These are phyloP conservation scores for Mycena citricolor DNA, from an alignment of 1,284 basidiomycete species.

Conservation along the genomic window DNA sequence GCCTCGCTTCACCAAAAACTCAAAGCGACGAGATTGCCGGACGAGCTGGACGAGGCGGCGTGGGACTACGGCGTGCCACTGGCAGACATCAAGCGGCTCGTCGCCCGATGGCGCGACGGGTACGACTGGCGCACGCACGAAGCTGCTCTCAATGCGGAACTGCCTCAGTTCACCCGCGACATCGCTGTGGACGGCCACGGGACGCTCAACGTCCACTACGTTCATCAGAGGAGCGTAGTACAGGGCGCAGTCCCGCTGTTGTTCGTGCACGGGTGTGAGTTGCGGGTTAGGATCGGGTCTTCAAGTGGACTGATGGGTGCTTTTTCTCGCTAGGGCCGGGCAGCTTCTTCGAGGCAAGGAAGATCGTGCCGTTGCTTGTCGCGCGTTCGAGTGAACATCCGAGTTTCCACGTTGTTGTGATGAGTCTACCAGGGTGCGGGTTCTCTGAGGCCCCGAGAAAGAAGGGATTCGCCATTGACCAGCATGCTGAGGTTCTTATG, in stretches of 20 bases:
- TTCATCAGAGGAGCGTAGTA: constrained; percentile 45
- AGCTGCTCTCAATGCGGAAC: constrained; percentile 40
- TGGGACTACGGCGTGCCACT: constrained; percentile 51
- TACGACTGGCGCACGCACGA: constrained; percentile 52
- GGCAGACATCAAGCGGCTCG: constrained; percentile 42
- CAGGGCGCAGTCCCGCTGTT: constrained; percentile 47
- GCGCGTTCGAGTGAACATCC: constrained; percentile 42
- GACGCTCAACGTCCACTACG: constrained; percentile 47
- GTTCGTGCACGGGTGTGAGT: constrained; percentile 54
- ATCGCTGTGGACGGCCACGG: constrained; percentile 45
- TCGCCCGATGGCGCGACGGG: constrained; percentile 42
- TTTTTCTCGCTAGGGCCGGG: constrained; percentile 51
- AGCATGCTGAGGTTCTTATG: constrained; percentile 46
- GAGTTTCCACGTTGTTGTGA: constrained; percentile 57
- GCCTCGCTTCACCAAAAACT: constrained; percentile 40
- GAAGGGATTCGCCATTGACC: constrained; percentile 32
- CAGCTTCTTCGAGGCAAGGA: constrained; percentile 54
- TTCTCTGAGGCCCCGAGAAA: constrained; percentile 47
- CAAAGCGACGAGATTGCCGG: constrained; percentile 41
- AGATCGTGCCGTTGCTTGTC: constrained; percentile 51
- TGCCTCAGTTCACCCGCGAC: constrained; percentile 49
- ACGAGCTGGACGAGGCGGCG: constrained; percentile 46
- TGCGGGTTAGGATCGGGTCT: neutral
- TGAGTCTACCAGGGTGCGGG: constrained; percentile 55
- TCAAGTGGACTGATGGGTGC: neutral